A percentile compares a stretch with the other conserved stretches of the same genome.
phyloP scores from a whole-genome alignment of 2,329 filamentous ascomycete genomes.

The Chrysoporthe austroafricana region DNA sequence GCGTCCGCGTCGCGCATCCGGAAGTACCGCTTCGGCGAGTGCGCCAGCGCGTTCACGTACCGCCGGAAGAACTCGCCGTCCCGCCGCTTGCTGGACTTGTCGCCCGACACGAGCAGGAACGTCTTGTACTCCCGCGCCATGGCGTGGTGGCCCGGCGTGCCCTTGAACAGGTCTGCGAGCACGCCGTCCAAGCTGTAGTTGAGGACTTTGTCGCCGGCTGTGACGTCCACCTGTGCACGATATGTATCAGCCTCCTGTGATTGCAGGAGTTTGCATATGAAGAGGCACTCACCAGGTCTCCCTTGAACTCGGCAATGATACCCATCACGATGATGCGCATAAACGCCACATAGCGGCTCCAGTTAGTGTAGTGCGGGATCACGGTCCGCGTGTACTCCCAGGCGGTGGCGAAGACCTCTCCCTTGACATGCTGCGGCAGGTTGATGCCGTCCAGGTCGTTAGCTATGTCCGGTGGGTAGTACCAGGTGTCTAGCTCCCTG shows the following conservation, averaged over 20 bases:
- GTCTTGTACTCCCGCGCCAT: slow-evolving; percentile 33
- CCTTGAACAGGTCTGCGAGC: slow-evolving; percentile 29
- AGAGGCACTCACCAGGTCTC: slow-evolving; percentile 29
- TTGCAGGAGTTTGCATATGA: not conserved
- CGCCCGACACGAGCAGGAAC: slow-evolving; percentile 31
- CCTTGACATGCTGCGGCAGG: slow-evolving; percentile 22
- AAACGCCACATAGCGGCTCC: slow-evolving; percentile 33
- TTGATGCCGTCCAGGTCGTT: slow-evolving; percentile 21
- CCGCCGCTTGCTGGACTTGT: slow-evolving; percentile 29
- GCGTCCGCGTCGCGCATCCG: slow-evolving; percentile 41
- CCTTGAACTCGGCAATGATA: slow-evolving; percentile 33
- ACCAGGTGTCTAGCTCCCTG: slow-evolving; percentile 18
- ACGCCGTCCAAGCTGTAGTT: slow-evolving; percentile 31
- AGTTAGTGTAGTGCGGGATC: slow-evolving; percentile 35
- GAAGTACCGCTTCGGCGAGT: slow-evolving; percentile 37
- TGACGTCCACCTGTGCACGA: not conserved
- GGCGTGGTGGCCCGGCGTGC: slow-evolving; percentile 21
- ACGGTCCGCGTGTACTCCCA: slow-evolving; percentile 35
- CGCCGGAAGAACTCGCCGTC: slow-evolving; percentile 35
- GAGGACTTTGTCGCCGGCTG: slow-evolving; percentile 21
- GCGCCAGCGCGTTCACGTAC: slow-evolving; percentile 36
- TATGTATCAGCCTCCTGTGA: not conserved
- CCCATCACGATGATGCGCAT: slow-evolving; percentile 31
- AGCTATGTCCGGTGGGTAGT: slow-evolving; percentile 27
- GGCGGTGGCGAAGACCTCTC: slow-evolving; percentile 31